Conservation (phyloP, 2,329 filamentous ascomycete species). For the Colletotrichum sansevieriae region DNA sequence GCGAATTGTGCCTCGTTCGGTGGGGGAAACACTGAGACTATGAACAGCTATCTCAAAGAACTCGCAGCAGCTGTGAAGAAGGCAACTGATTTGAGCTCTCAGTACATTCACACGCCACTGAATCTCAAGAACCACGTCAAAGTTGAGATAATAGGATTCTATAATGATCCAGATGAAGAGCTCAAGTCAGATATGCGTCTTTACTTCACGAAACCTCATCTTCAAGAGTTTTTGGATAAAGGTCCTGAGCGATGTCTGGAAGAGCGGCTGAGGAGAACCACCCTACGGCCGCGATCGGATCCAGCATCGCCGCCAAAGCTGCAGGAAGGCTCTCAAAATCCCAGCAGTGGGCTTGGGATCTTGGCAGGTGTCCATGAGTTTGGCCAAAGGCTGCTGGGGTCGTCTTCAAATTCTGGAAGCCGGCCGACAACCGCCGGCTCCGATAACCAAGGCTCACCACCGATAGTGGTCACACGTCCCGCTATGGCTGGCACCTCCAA, state of each 20-base stretch:
- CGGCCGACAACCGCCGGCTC: slow-evolving; percentile 35
- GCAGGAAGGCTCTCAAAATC: slow-evolving; percentile 1
- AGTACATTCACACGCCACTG: slow-evolving; percentile 57
- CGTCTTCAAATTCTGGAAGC: slow-evolving; percentile 28
- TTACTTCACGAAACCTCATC: slow-evolving; percentile 64
- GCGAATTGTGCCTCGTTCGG: slow-evolving; percentile 68
- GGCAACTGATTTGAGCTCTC: slow-evolving; percentile 52
- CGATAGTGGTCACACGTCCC: slow-evolving; percentile 54
- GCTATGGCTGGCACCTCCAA: slow-evolving; percentile 42
- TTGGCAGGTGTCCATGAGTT: slow-evolving; percentile 21
- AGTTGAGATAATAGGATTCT: slow-evolving; percentile 71
- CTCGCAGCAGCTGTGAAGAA: slow-evolving; percentile 54
- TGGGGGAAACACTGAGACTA: slow-evolving; percentile 60
- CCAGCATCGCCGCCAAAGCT: neutral
- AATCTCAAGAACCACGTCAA: slow-evolving; percentile 66
- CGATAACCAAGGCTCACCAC: slow-evolving; percentile 47
- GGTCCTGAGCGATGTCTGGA: slow-evolving; percentile 68
- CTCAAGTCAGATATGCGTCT: slow-evolving; percentile 58
- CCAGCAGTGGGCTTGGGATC: slow-evolving; percentile 19
- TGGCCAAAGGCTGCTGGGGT: slow-evolving; percentile 12
- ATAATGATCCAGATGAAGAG: slow-evolving; percentile 63
- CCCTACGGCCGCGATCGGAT: slow-evolving; percentile 29
- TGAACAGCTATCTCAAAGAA: slow-evolving; percentile 51
- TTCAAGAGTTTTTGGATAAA: slow-evolving; percentile 66
- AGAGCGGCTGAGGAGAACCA: slow-evolving; percentile 60